Percentiles rank a stretch among this genome's conserved stretches.
These are phyloP conservation scores for Exophiala sideris DNA, from an alignment of 2,329 filamentous ascomycete species.

Conservation along the genomic window DNA sequence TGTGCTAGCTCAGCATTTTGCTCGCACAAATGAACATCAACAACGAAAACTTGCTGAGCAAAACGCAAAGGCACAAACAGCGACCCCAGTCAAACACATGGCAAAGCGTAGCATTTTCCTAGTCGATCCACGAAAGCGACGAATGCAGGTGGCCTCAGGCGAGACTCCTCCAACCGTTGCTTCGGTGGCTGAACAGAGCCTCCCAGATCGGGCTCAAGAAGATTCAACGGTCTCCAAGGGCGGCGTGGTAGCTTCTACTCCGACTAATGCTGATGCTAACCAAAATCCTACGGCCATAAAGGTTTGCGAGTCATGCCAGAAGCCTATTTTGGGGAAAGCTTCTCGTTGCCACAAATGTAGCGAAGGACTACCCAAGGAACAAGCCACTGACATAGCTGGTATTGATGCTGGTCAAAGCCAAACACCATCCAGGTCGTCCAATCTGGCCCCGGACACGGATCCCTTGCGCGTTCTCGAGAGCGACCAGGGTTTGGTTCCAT, in stretches of 20 bases:
- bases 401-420: background rate
- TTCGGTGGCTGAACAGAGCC: too few relatives aligned
- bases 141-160: background rate
- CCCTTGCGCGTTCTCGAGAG: too few relatives aligned
- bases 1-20: background rate
- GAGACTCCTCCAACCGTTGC: too few relatives aligned
- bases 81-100: background rate
- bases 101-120: background rate
- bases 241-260: background rate
- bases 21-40: too few relatives aligned
- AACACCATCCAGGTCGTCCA: background rate
- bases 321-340: background rate
- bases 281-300: background rate
- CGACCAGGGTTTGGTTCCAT: too few relatives aligned
- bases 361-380: background rate
- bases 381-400: background rate
- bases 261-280: background rate
- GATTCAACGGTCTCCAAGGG: background rate
- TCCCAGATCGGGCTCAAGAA: background rate
- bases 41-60: background rate
- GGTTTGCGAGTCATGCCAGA: slow-evolving; percentile 1
- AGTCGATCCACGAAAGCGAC: background rate
- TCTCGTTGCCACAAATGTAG: slow-evolving; percentile 1
- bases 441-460: too few relatives aligned
- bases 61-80: background rate